Evolutionary conservation across 192 early-diverging fungal genomes (phyloP), one percentile per base, ranked within the genome.

Genomic region (Thamnidium elegans): DNA sequence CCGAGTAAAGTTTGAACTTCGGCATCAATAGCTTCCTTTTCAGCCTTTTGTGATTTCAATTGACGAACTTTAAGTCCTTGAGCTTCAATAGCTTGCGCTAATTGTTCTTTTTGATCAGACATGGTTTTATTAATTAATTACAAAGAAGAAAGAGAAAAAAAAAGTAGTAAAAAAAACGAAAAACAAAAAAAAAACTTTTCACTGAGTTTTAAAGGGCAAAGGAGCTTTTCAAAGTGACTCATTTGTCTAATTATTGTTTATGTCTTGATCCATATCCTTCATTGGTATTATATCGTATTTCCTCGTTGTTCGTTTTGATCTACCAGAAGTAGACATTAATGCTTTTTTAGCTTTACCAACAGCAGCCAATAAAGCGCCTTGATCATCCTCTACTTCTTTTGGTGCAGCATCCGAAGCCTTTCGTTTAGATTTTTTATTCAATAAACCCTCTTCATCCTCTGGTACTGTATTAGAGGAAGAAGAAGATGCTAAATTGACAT

Each of bases 1-100:
- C 65, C 71, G 10, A 78, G 75, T n/a, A 90, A 67, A 5, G 73
- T 62, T 3, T 77, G 76, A 0, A 87, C 86, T 62, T 87, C 85
- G 45, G 80, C 79, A 50, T 78, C 78, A 55, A 93, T 71, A 23
- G 55, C 54, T 2, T 36, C 70, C 70, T 86, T 84, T 20, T 80
- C 84, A 10, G 86, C 89, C 50, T 86, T 81, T 52, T 69, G 63
- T 1, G 79, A 55, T 70, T 90, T 90, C 43, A 92, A 75, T 56
- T 81, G 65, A 44, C 87, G 81, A 55, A 90, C 78, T 10, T 75
- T 76, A 19, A 76, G 67, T 48, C 79, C 86, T 64, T 89, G 87
- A 32, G 74, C 82, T 42, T 81, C 79, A 55, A 92, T 83, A 17
- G 63, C 26, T 30, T 55, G 54, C 3, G 53, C 34, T 30, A 70